phyloP scores from a whole-genome alignment of 169 alveolate species.

The Theileria parva region DNA sequence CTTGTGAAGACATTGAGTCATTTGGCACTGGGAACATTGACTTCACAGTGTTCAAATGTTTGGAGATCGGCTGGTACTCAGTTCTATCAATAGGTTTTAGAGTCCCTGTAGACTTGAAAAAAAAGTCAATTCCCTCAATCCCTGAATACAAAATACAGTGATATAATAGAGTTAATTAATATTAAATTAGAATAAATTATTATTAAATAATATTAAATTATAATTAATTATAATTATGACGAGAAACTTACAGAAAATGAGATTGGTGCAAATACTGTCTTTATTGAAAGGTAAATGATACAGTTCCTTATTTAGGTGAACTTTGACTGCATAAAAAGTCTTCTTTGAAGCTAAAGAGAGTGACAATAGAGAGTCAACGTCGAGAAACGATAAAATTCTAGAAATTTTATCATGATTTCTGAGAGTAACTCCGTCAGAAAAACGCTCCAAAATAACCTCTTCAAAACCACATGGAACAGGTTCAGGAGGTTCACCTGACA shows the following conservation, averaged over 20 bases:
- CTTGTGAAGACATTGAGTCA: conserved; percentile 66
- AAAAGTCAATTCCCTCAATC: conserved; percentile 64
- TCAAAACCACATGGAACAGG: background rate
- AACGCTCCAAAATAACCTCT: conserved; percentile 12
- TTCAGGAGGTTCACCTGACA: conserved; percentile 1
- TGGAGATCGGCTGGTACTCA: conserved; percentile 39
- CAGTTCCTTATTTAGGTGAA: conserved; percentile 64
- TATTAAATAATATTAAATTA: no score
- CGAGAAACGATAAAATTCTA: conserved; percentile 53
- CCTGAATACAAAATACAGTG: conserved; percentile 3
- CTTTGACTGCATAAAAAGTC: conserved; percentile 58
- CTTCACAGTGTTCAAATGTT: conserved; percentile 64
- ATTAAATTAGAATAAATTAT: no score
- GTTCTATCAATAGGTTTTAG: conserved; percentile 70
- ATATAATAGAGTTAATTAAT: background rate
- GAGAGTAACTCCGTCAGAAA: conserved; percentile 11
- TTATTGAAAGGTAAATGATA: conserved; percentile 67
- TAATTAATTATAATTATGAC: no score
- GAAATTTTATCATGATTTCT: conserved; percentile 53
- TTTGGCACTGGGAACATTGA: conserved; percentile 66
- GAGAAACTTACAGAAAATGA: conserved; percentile 63
- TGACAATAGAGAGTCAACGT: conserved; percentile 48
- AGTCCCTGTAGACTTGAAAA: conserved; percentile 59
- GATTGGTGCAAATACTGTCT: conserved; percentile 62
- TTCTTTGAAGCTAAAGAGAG: conserved; percentile 59